These are phyloP conservation scores for Synchytrium microbalum DNA, from an alignment of 371 early-diverging fungal genomes.

Conservation along the genomic window DNA sequence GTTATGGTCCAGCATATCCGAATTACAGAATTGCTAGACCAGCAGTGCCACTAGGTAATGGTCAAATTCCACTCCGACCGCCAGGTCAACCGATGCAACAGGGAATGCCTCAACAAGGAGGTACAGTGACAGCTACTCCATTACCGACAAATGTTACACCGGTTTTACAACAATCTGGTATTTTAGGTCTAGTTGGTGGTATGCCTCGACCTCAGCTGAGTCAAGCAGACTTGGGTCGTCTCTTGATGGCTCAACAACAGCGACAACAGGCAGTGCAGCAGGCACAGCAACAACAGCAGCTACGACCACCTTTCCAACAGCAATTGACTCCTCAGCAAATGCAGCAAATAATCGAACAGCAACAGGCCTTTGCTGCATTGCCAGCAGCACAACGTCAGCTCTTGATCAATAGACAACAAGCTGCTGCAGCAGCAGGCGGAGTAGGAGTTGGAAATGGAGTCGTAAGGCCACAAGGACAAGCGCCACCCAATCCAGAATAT, in stretches of 20 bases:
- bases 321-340: conserved; percentile 24
- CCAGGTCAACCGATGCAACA: conserved; percentile 2
- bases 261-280: conserved; percentile 4
- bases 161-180: conserved; percentile 19
- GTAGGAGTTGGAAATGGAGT: conserved; percentile 6
- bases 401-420: conserved; percentile 8
- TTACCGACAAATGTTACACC: conserved; percentile 27
- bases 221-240: neutral
- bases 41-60: conserved; percentile 30
- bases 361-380: conserved; percentile 13
- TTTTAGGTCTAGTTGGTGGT: conserved; percentile 18
- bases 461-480: conserved; percentile 1
- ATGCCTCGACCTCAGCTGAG: neutral
- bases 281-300: conserved; percentile 23
- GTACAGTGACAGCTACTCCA: conserved; percentile 8
- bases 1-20: conserved; percentile 47
- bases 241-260: conserved; percentile 14
- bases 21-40: conserved; percentile 42
- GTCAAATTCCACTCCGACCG: neutral
- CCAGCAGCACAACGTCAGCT: conserved; percentile 23
- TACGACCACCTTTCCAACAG: conserved; percentile 21
- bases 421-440: conserved; percentile 1
- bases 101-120: conserved; percentile 5
- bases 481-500: neutral
- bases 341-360: neutral